These are phyloP conservation scores for Claviceps purpurea DNA, from an alignment of 2,329 filamentous ascomycete genomes.

Conservation along the genomic window DNA sequence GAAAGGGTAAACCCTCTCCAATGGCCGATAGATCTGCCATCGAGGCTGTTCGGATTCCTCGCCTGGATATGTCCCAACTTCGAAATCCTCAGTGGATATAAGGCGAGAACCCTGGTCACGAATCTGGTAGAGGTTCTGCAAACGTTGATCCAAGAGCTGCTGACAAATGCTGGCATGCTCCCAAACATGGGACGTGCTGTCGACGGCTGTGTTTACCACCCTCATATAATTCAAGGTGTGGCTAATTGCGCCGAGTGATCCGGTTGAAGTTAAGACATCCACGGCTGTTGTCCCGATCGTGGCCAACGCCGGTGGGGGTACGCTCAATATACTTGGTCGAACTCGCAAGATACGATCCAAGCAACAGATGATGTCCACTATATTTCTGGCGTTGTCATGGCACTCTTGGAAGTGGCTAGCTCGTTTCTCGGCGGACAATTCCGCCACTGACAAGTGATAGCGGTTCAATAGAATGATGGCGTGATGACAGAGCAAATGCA, in stretches of 20 bases:
- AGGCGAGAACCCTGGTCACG: constrained; percentile 18
- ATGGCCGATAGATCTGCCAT: constrained; percentile 24
- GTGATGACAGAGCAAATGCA: constrained; percentile 55
- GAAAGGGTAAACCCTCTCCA: constrained; percentile 22
- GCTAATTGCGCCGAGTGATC: constrained; percentile 35
- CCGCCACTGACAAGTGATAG: constrained; percentile 30
- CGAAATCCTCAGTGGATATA: constrained; percentile 16
- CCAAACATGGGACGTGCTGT: constrained; percentile 46
- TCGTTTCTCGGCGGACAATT: constrained; percentile 26
- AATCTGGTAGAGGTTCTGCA: constrained; percentile 21
- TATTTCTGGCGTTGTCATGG: constrained; percentile 36
- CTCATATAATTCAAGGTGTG: constrained; percentile 40
- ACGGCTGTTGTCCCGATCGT: constrained; percentile 49
- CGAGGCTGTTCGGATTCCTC: constrained; percentile 15
- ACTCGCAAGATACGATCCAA: constrained; percentile 24
- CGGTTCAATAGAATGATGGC: constrained; percentile 52
- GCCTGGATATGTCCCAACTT: constrained; percentile 12
- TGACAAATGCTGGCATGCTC: constrained; percentile 39
- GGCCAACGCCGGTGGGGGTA: constrained; percentile 49
- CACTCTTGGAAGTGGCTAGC: constrained; percentile 33
- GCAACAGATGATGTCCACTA: constrained; percentile 33
- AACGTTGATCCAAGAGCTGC: constrained; percentile 28
- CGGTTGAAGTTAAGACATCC: constrained; percentile 52
- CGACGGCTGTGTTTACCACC: constrained; percentile 38
- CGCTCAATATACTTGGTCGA: constrained; percentile 19